Evolutionary conservation across 441 rosid genomes (phyloP).

Genomic region (Populus hybrid): DNA sequence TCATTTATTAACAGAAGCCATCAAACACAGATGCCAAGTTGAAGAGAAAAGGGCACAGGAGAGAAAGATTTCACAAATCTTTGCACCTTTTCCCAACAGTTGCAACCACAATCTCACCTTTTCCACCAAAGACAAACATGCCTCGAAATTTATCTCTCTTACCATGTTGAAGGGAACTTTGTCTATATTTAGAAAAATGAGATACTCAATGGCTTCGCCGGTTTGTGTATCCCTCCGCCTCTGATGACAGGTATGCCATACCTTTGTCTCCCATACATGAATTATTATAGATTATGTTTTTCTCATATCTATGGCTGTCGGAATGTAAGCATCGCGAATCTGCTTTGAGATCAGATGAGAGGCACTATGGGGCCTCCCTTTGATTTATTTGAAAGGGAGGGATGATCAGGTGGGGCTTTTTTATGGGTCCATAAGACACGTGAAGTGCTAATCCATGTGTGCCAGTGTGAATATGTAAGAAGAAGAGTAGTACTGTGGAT

Average conservation of each 20-base stretch:
- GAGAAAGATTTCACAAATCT: slow-evolving; percentile 82
- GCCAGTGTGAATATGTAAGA: slow-evolving; percentile 16
- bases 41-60: slow-evolving; percentile 53
- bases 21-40: slow-evolving; percentile 48
- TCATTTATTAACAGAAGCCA: slow-evolving; percentile 45
- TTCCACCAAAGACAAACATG: slow-evolving; percentile 50
- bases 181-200: slow-evolving; percentile 38
- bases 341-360: slow-evolving; percentile 52
- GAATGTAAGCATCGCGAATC: slow-evolving; percentile 45
- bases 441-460: slow-evolving; percentile 37
- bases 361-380: slow-evolving; percentile 38
- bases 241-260: slow-evolving; percentile 39
- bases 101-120: slow-evolving; percentile 55
- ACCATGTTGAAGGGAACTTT: slow-evolving; percentile 39
- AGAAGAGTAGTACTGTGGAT: slow-evolving; percentile 21
- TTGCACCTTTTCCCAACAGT: slow-evolving; percentile 69
- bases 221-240: slow-evolving; percentile 26
- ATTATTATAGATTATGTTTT: slow-evolving; percentile 29
- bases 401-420: slow-evolving; percentile 30
- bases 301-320: slow-evolving; percentile 37
- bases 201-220: slow-evolving; percentile 9
- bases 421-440: slow-evolving; percentile 48
- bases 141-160: slow-evolving; percentile 33
- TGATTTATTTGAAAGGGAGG: slow-evolving; percentile 34
- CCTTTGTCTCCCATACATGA: slow-evolving; percentile 21